A percentile compares a stretch with the other conserved stretches of the same genome.
phyloP scores from a whole-genome alignment of 2,329 filamentous ascomycete genomes.

The Fusarium ramigenum region DNA sequence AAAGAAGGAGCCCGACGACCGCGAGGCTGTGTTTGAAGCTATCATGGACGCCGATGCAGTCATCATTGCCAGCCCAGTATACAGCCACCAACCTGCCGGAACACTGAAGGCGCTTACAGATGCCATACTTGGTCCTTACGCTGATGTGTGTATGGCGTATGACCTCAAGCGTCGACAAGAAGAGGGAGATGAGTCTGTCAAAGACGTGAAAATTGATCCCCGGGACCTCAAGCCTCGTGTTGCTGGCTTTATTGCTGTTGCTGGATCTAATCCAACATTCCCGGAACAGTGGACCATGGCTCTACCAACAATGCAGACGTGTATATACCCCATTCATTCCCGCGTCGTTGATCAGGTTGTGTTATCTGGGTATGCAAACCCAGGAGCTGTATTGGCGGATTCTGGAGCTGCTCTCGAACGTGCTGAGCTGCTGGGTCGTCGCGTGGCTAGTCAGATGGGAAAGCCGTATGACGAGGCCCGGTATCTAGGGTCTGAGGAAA shows the following conservation, averaged over 20 bases:
- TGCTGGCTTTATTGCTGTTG: background rate
- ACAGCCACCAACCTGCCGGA: background rate
- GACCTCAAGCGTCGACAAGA: background rate
- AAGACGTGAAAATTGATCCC: fast-evolving
- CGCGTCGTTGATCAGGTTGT: background rate
- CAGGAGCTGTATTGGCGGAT: background rate
- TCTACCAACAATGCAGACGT: background rate
- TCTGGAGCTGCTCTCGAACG: background rate
- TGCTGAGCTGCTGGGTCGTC: background rate
- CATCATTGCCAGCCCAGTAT: background rate
- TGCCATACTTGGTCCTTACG: background rate
- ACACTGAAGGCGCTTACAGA: background rate
- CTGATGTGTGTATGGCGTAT: fast-evolving
- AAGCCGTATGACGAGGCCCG: background rate
- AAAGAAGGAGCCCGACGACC: background rate
- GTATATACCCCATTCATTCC: background rate
- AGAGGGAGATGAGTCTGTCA: fast-evolving
- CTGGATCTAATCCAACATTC: background rate
- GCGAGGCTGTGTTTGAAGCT: background rate
- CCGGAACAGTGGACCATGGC: background rate
- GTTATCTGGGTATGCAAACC: fast-evolving
- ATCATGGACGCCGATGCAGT: background rate
- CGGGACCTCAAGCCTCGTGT: background rate
- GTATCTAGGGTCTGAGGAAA: background rate
- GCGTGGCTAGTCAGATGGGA: background rate